Evolutionary conservation across 2,329 filamentous ascomycete genomes (phyloP).

Genomic region (Biscogniauxia mediterranea): DNA sequence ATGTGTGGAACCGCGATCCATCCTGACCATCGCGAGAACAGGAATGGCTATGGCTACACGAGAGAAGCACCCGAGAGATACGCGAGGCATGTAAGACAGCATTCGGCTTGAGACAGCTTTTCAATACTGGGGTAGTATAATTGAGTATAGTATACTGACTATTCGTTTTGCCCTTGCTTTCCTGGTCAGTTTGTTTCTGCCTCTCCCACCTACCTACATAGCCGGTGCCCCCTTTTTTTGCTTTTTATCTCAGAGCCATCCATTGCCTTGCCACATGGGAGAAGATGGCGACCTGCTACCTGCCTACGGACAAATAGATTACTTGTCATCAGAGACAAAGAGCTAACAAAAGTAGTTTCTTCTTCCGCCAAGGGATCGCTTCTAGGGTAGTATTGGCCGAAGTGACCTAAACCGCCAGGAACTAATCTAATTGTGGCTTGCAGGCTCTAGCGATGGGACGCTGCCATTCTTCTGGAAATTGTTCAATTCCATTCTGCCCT

Average conservation of each 20-base stretch:
- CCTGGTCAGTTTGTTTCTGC: too few relatives aligned
- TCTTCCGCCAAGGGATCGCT: conserved; percentile 22
- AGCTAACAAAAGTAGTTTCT: conserved; percentile 12
- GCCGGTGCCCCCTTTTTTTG: too few relatives aligned
- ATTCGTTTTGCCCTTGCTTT: neutral
- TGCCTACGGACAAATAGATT: too few relatives aligned
- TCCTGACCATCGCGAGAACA: neutral
- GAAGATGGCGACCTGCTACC: neutral
- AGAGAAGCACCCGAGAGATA: conserved; percentile 1
- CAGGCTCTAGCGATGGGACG: conserved; percentile 18
- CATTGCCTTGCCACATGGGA: neutral
- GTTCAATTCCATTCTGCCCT: conserved; percentile 13
- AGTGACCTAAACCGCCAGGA: conserved; percentile 11
- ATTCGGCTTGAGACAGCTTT: neutral
- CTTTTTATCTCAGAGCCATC: neutral
- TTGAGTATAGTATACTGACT: neutral
- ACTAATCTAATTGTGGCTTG: conserved; percentile 21
- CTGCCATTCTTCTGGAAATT: conserved; percentile 23
- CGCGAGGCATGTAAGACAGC: conserved; percentile 10
- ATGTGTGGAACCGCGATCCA: neutral
- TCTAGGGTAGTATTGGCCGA: conserved; percentile 21
- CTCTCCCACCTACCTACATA: too few relatives aligned
- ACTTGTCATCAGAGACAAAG: conserved; percentile 1
- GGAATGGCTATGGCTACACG: conserved; percentile 1
- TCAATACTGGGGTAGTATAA: neutral